These are phyloP conservation scores for Phytophthora nicotianae DNA, from an alignment of 352 stramenopile species.

Conservation along the genomic window DNA sequence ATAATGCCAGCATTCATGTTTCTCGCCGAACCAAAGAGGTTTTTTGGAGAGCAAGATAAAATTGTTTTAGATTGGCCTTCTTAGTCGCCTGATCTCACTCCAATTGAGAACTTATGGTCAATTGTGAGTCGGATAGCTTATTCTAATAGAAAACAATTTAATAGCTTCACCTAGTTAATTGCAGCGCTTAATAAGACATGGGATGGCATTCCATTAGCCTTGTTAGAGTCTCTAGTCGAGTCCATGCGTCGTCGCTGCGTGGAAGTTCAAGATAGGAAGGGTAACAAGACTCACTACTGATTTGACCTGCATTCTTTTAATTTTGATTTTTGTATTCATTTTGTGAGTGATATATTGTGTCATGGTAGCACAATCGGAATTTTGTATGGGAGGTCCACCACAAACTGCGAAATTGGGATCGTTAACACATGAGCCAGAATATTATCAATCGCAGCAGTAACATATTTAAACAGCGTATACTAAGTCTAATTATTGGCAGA, in stretches of 20 bases:
- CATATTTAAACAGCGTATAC: too few species aligned
- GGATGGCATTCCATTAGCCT: neutral
- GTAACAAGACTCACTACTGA: slow-evolving; percentile 27
- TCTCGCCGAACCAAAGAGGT: too few species aligned
- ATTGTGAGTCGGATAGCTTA: neutral
- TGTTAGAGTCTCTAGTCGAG: slow-evolving; percentile 9
- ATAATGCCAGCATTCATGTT: too few species aligned
- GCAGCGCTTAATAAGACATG: neutral
- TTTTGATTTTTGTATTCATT: slow-evolving; percentile 3
- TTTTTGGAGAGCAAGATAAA: too few species aligned
- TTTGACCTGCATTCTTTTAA: slow-evolving; percentile 2
- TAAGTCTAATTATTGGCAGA: too few species aligned
- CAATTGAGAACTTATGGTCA: too few species aligned
- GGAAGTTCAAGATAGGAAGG: slow-evolving; percentile 20
- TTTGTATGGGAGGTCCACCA: slow-evolving; percentile 7
- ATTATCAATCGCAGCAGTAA: too few species aligned
- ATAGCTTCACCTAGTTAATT: neutral
- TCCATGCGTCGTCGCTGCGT: slow-evolving; percentile 18
- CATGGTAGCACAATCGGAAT: neutral
- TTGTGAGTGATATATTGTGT: slow-evolving; percentile 6
- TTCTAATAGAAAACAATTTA: neutral
- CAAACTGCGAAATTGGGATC: neutral
- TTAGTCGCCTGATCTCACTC: too few species aligned
- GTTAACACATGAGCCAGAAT: slow-evolving; percentile 12
- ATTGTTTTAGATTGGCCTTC: too few species aligned